Conservation (phyloP, 768 basidiomycete genomes). For the Suillus subluteus region DNA sequence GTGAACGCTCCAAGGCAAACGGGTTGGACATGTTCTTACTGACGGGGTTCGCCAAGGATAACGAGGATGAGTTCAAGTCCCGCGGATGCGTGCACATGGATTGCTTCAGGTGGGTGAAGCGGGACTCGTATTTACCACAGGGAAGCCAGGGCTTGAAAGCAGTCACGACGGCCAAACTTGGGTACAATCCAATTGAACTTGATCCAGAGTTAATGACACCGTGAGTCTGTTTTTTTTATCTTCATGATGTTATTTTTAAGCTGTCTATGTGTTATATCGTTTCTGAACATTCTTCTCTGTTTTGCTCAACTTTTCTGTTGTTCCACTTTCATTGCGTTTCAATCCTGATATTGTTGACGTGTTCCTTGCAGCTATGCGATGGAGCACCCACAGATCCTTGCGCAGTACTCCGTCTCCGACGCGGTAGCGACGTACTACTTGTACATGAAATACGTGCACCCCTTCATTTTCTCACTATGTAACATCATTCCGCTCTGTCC, state of each 20-base stretch:
- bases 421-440: conserved; percentile 99
- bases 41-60: conserved; percentile 89
- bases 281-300: background rate
- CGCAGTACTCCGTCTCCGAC: conserved; percentile 99
- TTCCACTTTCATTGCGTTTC: background rate
- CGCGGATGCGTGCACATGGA: conserved; percentile 97
- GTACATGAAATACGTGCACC: conserved; percentile 99
- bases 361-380: conserved; percentile 75
- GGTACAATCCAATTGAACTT: conserved; percentile 95
- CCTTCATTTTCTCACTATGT: conserved; percentile 98
- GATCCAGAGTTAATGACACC: conserved; percentile 99
- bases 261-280: background rate
- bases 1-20: conserved; percentile 79
- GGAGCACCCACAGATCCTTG: conserved; percentile 92
- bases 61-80: conserved; percentile 95
- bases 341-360: conserved; percentile 8
- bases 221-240: conserved; percentile 50
- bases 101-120: conserved; percentile 99
- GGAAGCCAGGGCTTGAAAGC: conserved; percentile 98
- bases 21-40: conserved; percentile 97
- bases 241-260: background rate
- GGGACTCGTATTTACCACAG: conserved; percentile 97
- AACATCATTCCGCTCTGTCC: conserved; percentile 98
- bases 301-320: background rate
- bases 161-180: conserved; percentile 93